Base-by-base conservation (phyloP, 2,329 filamentous ascomycete genomes). In the Colletotrichum karsti region DNA sequence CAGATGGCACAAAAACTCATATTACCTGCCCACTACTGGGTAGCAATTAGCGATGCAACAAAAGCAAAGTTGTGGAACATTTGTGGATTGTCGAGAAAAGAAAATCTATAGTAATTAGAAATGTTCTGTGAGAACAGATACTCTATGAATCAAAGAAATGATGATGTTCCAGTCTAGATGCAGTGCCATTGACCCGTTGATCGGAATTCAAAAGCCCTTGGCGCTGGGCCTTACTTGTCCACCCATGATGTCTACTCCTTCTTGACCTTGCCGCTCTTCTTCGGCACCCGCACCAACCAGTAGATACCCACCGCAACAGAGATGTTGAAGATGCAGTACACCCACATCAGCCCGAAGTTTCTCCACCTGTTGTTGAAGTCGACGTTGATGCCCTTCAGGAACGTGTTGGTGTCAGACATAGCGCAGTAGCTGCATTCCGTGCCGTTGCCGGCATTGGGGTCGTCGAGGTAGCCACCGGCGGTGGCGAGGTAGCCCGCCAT, bases 311-410 rank as follows among this genome's bases (percentile, higher is more conserved):
- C 73, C 0, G 85, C 83, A 1, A 79, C 82, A 9, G 75, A 75
- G 13, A 85, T 72, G 55, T 88, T 88, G 70, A 86, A 84, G 4
- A 79, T 74, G 35, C 86, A 79, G 62, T 87, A 88, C 0, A 80
- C 81, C 78, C 85, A 88, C 46, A 87, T 75, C 12, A 90, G 75
- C 0, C 87, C 87, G 61, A 84, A 87, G 63, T 89, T 84, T 58
- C 87, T 81, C 86, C 87, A 89, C 12, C 85, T 75, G 44, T 87
- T 73, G 37, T 73, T 74, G 59, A 86, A 88, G 35, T 78, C 77
- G 50, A 86, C 83, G 28, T 80, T 78, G 41, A 83, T 80, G 0
- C 26, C 63, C 2, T 77, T 61, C 61, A 84, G 39, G 37, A 80
- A 83, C 13, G 73, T 70, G 30, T 84, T 78, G 0, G 82, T 82